phyloP scores from a whole-genome alignment of 2,329 filamentous ascomycete species.

The Calonectria pseudoturangicola region DNA sequence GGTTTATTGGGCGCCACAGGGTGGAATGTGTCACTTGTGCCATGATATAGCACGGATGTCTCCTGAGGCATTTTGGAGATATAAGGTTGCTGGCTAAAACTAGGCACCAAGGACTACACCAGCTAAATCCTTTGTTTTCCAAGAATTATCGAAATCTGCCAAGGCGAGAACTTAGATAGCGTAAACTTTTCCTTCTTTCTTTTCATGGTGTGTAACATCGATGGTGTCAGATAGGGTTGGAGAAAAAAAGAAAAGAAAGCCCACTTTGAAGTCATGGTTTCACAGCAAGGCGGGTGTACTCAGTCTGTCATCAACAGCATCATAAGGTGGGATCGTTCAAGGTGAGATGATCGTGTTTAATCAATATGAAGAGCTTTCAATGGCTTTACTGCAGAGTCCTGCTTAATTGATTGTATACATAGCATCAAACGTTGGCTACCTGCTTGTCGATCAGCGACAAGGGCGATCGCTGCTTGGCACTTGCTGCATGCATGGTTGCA shows the following conservation, averaged over 20 bases:
- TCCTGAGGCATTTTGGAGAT: not conserved
- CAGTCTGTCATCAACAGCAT: not conserved
- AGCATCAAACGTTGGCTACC: not conserved
- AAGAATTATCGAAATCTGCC: not conserved
- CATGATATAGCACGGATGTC: too few relatives aligned
- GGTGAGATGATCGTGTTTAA: not conserved
- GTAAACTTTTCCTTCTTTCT: not conserved
- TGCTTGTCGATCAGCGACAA: not conserved
- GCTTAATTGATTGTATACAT: not conserved
- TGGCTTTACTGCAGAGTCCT: not conserved
- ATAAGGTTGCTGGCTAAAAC: not conserved
- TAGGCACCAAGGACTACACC: not conserved
- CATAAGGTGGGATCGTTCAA: not conserved
- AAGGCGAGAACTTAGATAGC: not conserved
- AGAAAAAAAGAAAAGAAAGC: not conserved
- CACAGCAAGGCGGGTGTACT: not conserved
- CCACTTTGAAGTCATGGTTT: not conserved
- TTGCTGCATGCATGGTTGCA: conserved; percentile 9
- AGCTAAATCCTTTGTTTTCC: not conserved
- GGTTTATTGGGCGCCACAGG: not conserved
- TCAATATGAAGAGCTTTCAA: not conserved
- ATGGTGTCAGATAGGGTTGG: too few relatives aligned
- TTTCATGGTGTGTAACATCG: not conserved
- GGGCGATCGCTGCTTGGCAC: not conserved
- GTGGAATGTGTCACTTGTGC: not conserved